phyloP scores from a whole-genome alignment of 257 asterid genomes.

The Leonotis leonurus region DNA sequence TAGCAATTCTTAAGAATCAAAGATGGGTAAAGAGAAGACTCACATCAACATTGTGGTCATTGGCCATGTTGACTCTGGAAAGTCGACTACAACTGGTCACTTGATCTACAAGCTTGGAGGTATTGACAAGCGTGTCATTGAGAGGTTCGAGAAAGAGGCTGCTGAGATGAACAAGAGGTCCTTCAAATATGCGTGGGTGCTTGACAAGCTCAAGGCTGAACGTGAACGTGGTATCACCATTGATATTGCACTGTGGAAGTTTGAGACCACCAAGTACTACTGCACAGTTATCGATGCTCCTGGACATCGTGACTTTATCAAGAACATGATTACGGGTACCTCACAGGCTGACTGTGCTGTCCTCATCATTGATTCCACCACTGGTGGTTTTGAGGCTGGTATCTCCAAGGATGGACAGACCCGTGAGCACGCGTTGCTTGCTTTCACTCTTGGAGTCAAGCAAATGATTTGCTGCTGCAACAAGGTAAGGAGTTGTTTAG shows the following conservation, averaged over 20 bases:
- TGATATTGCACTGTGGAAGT: no score
- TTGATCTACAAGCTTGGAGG: conserved; percentile 81
- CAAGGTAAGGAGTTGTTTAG: conserved; percentile 34
- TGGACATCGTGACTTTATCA: conserved; percentile 15
- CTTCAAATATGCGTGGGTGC: no score
- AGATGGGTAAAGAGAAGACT: conserved; percentile 28
- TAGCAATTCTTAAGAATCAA: background rate
- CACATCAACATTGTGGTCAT: conserved; percentile 34
- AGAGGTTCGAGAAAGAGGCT: conserved; percentile 83
- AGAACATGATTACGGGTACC: conserved; percentile 19
- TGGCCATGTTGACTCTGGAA: no score
- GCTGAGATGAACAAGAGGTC: no score
- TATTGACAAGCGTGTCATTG: conserved; percentile 78
- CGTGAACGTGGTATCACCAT: no score
- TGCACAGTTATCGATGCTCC: conserved; percentile 65
- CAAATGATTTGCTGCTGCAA: conserved; percentile 79
- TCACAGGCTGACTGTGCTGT: conserved; percentile 40
- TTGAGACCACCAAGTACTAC: conserved; percentile 81
- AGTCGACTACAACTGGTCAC: conserved; percentile 35
- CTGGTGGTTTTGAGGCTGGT: conserved; percentile 93
- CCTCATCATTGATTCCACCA: conserved; percentile 71
- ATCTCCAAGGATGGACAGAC: conserved; percentile 89
- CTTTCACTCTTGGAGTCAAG: conserved; percentile 81
- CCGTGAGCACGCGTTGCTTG: conserved; percentile 79
- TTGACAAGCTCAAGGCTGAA: no score